Conservation (phyloP, 1,139 yeast genomes). For the Blastobotrys malaysiensis region DNA sequence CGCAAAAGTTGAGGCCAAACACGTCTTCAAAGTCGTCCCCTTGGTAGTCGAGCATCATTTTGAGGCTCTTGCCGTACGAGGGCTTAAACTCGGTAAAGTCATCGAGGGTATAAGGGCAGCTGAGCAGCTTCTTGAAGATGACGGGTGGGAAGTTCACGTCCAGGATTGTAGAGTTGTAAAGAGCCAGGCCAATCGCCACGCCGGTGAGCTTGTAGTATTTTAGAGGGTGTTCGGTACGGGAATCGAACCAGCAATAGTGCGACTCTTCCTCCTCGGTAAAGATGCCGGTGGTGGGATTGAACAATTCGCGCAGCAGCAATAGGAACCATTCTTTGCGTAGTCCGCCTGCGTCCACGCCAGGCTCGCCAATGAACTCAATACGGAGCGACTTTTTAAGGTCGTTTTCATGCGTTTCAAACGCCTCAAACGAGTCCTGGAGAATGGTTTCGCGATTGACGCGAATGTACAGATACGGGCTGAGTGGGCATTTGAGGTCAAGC, state of each 20-base stretch:
- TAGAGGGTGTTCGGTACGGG: slow-evolving; percentile 35
- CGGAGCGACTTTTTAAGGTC: slow-evolving; percentile 70
- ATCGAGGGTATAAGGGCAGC: slow-evolving; percentile 47
- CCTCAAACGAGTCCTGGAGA: slow-evolving; percentile 68
- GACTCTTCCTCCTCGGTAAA: slow-evolving; percentile 60
- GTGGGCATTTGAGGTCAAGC: slow-evolving; percentile 52
- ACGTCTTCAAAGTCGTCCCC: slow-evolving; percentile 42
- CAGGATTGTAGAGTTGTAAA: slow-evolving; percentile 81
- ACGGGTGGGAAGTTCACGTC: slow-evolving; percentile 74
- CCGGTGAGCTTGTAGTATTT: slow-evolving; percentile 74
- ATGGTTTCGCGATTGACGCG: slow-evolving; percentile 62
- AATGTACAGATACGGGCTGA: slow-evolving; percentile 65
- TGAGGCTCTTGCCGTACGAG: slow-evolving; percentile 52
- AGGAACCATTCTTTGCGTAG: slow-evolving; percentile 89
- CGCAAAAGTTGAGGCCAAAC: slow-evolving; percentile 47
- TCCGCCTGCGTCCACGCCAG: slow-evolving; percentile 95
- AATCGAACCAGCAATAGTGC: slow-evolving; percentile 66
- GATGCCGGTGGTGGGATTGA: slow-evolving; percentile 49
- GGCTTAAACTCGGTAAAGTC: slow-evolving; percentile 72
- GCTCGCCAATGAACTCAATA: slow-evolving; percentile 78
- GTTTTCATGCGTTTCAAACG: slow-evolving; percentile 50
- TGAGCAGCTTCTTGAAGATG: slow-evolving; percentile 67
- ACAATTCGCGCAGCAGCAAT: slow-evolving; percentile 60
- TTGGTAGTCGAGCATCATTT: slow-evolving; percentile 46
- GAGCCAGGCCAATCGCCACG: slow-evolving; percentile 80